Base-by-base conservation (phyloP, 1,284 basidiomycete species). In the Trametes sp. region DNA sequence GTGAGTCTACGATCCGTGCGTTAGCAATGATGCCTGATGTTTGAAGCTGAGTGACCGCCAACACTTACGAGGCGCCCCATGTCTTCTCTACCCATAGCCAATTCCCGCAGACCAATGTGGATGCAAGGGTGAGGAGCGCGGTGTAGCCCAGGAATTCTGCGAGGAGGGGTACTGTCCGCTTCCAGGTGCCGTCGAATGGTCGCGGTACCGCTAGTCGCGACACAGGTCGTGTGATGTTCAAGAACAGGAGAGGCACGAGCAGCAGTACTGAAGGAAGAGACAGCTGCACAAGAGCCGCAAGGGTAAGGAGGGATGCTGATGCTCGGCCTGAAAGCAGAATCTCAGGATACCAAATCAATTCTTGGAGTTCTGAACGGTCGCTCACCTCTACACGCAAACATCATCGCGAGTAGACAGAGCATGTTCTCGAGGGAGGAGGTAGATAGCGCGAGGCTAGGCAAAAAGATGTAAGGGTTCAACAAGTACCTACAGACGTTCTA, bases 391-490 rank as follows among this genome's bases (percentile, higher is more conserved):
- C 86, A 84, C 0, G 94, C 93, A 61, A 89, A 87, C 77, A 89
- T 84, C n/a, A 98, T 74, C 0, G 89, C 75, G 1, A 90, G 72
- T 1, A 97, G 79, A 31, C 88, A 76, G 5, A 93, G 76, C 0
- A 86, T 81, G 71, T 92, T 95, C 72, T 96, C 93, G 21, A 98
- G 78, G 0, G 87, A 84, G 0, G 93, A 89, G 0, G 93, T 93
- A 0, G 95, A 96, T 9, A 89, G 78, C 0, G 94, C 91, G 2
- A 96, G 78, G 41, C 88, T 91, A 0, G 95, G 87, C 1, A 94
- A 80, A 51, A 96, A 75, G 6, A 93, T 79, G 74, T 97, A 96
- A 4, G 96, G 96, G 69, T 98, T 98, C 63, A 97, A 78, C 3
- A 98, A 84, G 76, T 92, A 96, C 42, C 94, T 96, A 68, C 2